Evolutionary conservation across 2,329 filamentous ascomycete species (phyloP), one percentile per base, ranked within the genome.

Genomic region (Neofusicoccum kwambonambiense): DNA sequence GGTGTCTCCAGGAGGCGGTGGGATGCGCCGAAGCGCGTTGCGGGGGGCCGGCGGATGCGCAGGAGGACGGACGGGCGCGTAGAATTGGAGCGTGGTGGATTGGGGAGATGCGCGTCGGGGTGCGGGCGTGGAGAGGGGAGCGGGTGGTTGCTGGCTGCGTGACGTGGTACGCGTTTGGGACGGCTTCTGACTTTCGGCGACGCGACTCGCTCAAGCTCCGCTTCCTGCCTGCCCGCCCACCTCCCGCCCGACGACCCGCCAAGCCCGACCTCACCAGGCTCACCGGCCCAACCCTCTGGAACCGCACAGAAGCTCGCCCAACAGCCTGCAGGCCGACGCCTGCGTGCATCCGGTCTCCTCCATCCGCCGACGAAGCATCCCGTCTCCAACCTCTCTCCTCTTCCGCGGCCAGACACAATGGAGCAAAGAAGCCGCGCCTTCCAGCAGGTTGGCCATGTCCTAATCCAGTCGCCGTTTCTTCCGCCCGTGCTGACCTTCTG

Each of bases 381-480:
- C 17, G 15, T 19, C 41, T 15, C 44, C 60, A 13, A n/a, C 15
- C 22, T 44, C 60, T 1, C 13, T 19, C 9, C 41, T 49, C n/a
- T 31, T 15, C 11, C n/a, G 49, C 27, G 35, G 12, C 41, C 13
- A 11, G 31, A 3, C 50, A 44, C 17, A 17, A 65, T 65, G 64
- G 64, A 62, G 35, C 31, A 49, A 12, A 74, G 77, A 62, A 77
- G 77, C 62, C 73, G 76, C 13, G 67, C 72, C 27, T 83, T 83
- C 66, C 75, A 78, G 49, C 72, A 67, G 58, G 78, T 77, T 62
- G 60, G 71, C 35, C 27, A 15, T 31, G 15, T 22, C 17, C 9
- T 31, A 1, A 11, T 39, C 50, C 15, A 35, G 15, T 57, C 27
- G 27, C 4, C 27, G n/a, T 31, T n/a, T 37, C 19, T n/a, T 22